phyloP scores from a whole-genome alignment of 495 filamentous ascomycete genomes.

The Haplographium delicatum region DNA sequence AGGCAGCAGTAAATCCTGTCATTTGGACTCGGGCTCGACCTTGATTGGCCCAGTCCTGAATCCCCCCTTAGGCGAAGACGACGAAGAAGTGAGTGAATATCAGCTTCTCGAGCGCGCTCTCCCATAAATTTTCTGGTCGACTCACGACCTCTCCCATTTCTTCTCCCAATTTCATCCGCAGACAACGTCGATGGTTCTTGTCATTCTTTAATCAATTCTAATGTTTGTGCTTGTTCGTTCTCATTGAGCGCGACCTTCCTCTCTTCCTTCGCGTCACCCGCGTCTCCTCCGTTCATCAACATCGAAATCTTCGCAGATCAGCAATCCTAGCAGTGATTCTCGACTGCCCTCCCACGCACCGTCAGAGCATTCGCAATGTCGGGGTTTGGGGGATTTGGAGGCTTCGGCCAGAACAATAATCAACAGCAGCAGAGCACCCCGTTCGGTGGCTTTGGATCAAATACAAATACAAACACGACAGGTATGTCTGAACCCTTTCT shows the following conservation, averaged over 20 bases:
- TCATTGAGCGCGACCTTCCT: constrained; percentile 19
- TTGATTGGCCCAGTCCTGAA: constrained; percentile 13
- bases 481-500: constrained; percentile 38
- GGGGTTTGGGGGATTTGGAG: constrained; percentile 39
- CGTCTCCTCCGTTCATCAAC: constrained; percentile 6
- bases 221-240: constrained; percentile 17
- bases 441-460: constrained; percentile 33
- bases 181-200: constrained; percentile 14
- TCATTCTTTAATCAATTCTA: constrained; percentile 22
- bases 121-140: constrained; percentile 6
- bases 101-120: neutral
- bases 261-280: constrained; percentile 21
- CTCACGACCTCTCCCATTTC: neutral
- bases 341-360: constrained; percentile 1
- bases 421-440: constrained; percentile 48
- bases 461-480: constrained; percentile 33
- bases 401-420: constrained; percentile 55
- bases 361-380: constrained; percentile 31
- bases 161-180: constrained; percentile 7
- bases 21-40: neutral
- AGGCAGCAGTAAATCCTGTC: constrained; percentile 12
- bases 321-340: constrained; percentile 1
- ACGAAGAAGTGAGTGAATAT: neutral
- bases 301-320: constrained; percentile 4
- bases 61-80: neutral